Evolutionary conservation across 495 filamentous ascomycete species (phyloP).

Genomic region (Talaromyces thailandensis): DNA sequence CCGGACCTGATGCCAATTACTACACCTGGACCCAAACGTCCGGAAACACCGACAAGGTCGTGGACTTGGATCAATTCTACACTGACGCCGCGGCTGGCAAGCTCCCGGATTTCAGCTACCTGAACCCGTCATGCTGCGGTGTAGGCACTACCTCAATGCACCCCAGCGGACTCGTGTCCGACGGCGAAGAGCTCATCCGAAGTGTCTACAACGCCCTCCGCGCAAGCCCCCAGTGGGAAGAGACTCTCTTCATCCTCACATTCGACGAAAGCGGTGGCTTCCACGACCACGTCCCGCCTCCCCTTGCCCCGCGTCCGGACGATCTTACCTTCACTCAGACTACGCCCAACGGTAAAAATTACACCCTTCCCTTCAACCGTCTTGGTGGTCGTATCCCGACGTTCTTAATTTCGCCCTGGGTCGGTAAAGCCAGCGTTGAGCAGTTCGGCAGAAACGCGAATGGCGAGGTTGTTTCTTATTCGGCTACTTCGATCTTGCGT

Average conservation of each 20-base stretch:
- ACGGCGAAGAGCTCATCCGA: constrained; percentile 41
- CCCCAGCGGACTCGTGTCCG: constrained; percentile 32
- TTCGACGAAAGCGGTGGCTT: constrained; percentile 42
- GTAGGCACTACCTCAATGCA: constrained; percentile 36
- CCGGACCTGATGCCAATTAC: constrained; percentile 25
- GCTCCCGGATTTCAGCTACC: constrained; percentile 37
- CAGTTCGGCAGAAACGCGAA: not conserved
- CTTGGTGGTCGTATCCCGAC: constrained; percentile 42
- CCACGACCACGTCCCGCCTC: constrained; percentile 41
- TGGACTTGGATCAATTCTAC: constrained; percentile 19
- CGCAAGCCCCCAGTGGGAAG: constrained; percentile 32
- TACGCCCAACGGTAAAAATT: constrained; percentile 28
- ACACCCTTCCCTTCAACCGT: constrained; percentile 37
- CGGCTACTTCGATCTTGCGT: not conserved
- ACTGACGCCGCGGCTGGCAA: constrained; percentile 26
- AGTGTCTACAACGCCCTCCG: constrained; percentile 39
- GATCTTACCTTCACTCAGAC: constrained; percentile 33
- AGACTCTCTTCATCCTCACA: constrained; percentile 40
- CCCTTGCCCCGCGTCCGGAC: constrained; percentile 27
- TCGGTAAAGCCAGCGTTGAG: constrained; percentile 5
- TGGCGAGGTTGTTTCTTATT: not conserved
- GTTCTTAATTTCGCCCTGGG: constrained; percentile 39
- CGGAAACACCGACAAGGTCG: constrained; percentile 19
- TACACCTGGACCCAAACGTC: constrained; percentile 35
- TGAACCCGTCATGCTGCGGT: constrained; percentile 44